Percentiles rank a stretch among this genome's conserved stretches.
Evolutionary conservation across 2,329 filamentous ascomycete genomes (phyloP).

Genomic region (Venturia pyrina): DNA sequence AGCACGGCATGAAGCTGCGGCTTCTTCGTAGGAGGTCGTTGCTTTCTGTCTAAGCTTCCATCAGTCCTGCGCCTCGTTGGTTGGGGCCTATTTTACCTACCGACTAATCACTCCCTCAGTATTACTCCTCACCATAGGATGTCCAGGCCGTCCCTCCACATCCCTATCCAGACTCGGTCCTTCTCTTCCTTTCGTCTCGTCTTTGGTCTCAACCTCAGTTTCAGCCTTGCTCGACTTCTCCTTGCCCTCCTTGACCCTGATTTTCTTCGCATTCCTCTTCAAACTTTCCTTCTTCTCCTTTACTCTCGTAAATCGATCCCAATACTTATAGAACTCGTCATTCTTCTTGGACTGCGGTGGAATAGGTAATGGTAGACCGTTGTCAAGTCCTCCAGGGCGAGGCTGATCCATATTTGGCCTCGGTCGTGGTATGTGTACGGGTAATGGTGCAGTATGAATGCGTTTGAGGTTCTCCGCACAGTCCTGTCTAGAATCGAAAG

Average conservation of each 20-base stretch:
- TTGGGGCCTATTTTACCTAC: background rate
- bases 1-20: slow-evolving; percentile 12
- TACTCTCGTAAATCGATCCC: slow-evolving; percentile 12
- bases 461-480: background rate
- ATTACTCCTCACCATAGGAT: slow-evolving; percentile 11
- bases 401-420: slow-evolving; percentile 6
- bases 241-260: background rate
- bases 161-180: slow-evolving; percentile 9
- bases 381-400: background rate
- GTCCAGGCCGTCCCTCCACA: slow-evolving; percentile 12
- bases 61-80: background rate
- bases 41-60: slow-evolving; percentile 11
- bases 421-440: background rate
- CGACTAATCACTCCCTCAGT: slow-evolving; percentile 11
- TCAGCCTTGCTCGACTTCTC: background rate
- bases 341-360: background rate
- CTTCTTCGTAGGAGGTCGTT: slow-evolving; percentile 12
- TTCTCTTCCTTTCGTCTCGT: background rate
- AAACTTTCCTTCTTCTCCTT: slow-evolving; percentile 10
- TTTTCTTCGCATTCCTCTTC: background rate
- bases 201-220: background rate
- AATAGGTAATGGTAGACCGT: background rate
- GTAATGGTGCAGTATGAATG: background rate
- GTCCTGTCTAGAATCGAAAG: background rate
- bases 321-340: slow-evolving; percentile 13